Evolutionary conservation across 1,284 basidiomycete species (phyloP).

Genomic region (Cystobasidiaceae sp.): DNA sequence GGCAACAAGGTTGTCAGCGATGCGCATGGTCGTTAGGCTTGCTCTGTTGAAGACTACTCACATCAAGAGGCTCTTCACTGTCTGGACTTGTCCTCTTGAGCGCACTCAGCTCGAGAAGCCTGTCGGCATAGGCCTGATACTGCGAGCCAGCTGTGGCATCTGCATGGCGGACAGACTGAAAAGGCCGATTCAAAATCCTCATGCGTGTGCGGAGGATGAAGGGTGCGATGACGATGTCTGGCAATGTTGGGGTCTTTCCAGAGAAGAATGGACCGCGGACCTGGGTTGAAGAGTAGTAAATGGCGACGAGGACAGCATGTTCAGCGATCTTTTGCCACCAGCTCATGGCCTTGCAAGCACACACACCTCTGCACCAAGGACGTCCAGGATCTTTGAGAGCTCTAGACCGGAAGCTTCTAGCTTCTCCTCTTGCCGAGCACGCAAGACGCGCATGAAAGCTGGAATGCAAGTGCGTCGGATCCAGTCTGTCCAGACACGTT

Average conservation of each 20-base stretch:
- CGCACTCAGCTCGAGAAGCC: conserved; percentile 7
- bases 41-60: background rate
- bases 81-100: conserved; percentile 22
- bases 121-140: conserved; percentile 14
- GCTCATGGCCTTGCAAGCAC: background rate
- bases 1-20: background rate
- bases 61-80: conserved; percentile 26
- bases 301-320: background rate
- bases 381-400: conserved; percentile 14
- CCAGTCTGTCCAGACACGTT: conserved; percentile 30
- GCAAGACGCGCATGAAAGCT: conserved; percentile 24
- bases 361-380: conserved; percentile 25
- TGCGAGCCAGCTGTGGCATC: conserved; percentile 18
- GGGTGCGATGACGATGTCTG: conserved; percentile 27
- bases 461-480: conserved; percentile 29
- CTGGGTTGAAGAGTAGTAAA: background rate
- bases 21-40: background rate
- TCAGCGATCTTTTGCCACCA: background rate
- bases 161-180: conserved; percentile 14
- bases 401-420: conserved; percentile 22
- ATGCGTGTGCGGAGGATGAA: conserved; percentile 22
- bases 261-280: conserved; percentile 24
- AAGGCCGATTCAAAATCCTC: conserved; percentile 21
- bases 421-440: conserved; percentile 20
- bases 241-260: conserved; percentile 6